Percentiles rank a stretch among this genome's conserved stretches.
Conservation (phyloP, 768 basidiomycete species). For the Ephemerocybe angulata region DNA sequence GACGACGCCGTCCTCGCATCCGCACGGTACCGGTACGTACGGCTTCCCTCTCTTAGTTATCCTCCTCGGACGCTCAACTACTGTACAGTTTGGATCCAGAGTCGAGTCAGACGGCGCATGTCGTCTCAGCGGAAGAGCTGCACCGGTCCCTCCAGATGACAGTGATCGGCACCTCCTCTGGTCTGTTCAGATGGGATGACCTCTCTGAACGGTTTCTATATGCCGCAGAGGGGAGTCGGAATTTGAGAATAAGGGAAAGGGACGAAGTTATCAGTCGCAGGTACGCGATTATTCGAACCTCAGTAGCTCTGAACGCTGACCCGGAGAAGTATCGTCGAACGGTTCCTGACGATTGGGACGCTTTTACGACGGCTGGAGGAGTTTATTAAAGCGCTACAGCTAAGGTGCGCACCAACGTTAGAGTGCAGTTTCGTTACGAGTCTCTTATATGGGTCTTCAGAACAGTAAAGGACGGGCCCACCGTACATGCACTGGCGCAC, state of each 20-base stretch:
- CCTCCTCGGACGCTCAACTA: slow-evolving; percentile 1
- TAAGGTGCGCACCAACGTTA: slow-evolving; percentile 49
- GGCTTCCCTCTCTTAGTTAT: neutral
- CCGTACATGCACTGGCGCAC: slow-evolving; percentile 65
- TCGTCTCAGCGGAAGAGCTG: slow-evolving; percentile 43
- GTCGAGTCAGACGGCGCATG: neutral
- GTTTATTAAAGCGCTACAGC: slow-evolving; percentile 43
- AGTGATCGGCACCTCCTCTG: slow-evolving; percentile 65
- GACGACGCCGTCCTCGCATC: slow-evolving; percentile 46
- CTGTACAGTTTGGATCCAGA: slow-evolving; percentile 43
- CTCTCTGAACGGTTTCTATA: slow-evolving; percentile 54
- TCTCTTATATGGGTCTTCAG: slow-evolving; percentile 28
- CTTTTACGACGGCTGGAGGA: slow-evolving; percentile 63
- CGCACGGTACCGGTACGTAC: slow-evolving; percentile 58
- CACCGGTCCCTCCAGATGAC: slow-evolving; percentile 51
- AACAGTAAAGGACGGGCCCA: slow-evolving; percentile 45
- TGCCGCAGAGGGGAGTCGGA: slow-evolving; percentile 30
- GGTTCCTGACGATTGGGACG: slow-evolving; percentile 69
- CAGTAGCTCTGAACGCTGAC: neutral
- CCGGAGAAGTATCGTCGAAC: slow-evolving; percentile 45
- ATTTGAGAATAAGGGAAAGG: slow-evolving; percentile 52
- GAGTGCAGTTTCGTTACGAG: too few species aligned
- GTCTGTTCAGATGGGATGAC: slow-evolving; percentile 61
- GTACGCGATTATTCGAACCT: slow-evolving; percentile 27
- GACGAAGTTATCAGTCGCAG: slow-evolving; percentile 55